Evolutionary conservation across 805 yeast species (phyloP), one percentile per base, ranked within the genome.

Genomic region (Kodamaea jinghongensis): DNA sequence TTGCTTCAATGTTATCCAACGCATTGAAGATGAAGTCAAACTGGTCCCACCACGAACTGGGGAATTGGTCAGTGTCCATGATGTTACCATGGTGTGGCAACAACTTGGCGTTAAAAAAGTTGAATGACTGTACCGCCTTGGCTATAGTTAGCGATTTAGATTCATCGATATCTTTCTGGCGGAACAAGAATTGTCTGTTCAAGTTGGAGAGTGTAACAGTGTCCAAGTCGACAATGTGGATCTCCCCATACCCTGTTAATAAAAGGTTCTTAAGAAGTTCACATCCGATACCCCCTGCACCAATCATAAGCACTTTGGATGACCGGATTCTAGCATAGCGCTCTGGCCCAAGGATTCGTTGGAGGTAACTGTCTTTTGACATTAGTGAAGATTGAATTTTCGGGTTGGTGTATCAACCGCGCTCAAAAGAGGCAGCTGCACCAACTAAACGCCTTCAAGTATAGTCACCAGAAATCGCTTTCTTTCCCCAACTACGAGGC

Each of bases 261-360:
- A 86, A 78, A 36, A 90, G 66, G 55, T 90, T 84, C 56, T 90
- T 90, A 42, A 90, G 67, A 32, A 90, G 65, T 59, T 90, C 98
- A 58, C 96, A 90, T 2, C 98, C 98, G 48, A 90, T 89, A 5
- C 98, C 98, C 22, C 98, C 98, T 1, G 97, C 96, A 3, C 98
- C 98, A 2, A 90, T 95, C 63, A 90, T 67, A 20, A 90, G 65
- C 10, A 89, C 86, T 46, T 78, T 82, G 5, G 85, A 51, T 8
- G 45, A 34, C 10, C 55, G 51, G 30, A 76, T 50, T 22, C 54
- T 44, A 1, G 42, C 36, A 32, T 58, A 59, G 10, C 59, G 48
- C 9, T 60, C 62, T 1, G 50, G 56, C 1, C 79, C 80, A 32
- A 75, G 65, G n/a, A 77, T 63, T 41, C 61, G 64, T 44, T 49